Percentiles rank a stretch among this genome's conserved stretches.
These are phyloP conservation scores for Haematococcus lacustris DNA, from an alignment of 139 green algal genomes.

Conservation along the genomic window DNA sequence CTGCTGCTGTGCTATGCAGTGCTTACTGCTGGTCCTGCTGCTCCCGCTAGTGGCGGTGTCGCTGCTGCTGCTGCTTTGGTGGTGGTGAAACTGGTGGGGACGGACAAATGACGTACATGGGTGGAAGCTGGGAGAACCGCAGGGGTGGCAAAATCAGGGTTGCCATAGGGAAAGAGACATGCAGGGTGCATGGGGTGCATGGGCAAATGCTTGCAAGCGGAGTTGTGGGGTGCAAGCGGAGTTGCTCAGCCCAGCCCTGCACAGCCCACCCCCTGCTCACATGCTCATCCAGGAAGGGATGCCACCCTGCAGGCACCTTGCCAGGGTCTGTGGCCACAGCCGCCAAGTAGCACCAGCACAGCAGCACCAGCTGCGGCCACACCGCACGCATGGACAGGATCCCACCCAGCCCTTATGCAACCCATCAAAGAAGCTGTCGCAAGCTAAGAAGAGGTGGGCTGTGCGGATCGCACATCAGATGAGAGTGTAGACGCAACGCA, in stretches of 20 bases:
- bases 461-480: background rate
- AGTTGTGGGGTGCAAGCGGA: background rate
- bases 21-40: too few species aligned
- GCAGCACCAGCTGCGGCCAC: conserved; percentile 50
- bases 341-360: conserved; percentile 91
- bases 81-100: too few species aligned
- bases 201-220: background rate
- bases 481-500: background rate
- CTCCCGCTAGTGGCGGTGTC: too few species aligned
- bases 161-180: background rate
- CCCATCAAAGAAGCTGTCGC: background rate
- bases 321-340: conserved; percentile 75
- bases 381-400: background rate
- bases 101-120: too few species aligned
- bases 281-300: conserved; percentile 73
- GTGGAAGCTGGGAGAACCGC: background rate
- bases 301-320: conserved; percentile 77
- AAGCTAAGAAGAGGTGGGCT: background rate
- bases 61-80: too few species aligned
- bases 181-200: background rate
- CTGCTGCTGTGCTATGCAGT: too few species aligned
- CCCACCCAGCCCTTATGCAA: background rate
- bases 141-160: background rate
- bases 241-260: background rate
- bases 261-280: conserved; percentile 13